These are phyloP conservation scores for Crotalaria pallida DNA, from an alignment of 306 rosid genomes.

Conservation along the genomic window DNA sequence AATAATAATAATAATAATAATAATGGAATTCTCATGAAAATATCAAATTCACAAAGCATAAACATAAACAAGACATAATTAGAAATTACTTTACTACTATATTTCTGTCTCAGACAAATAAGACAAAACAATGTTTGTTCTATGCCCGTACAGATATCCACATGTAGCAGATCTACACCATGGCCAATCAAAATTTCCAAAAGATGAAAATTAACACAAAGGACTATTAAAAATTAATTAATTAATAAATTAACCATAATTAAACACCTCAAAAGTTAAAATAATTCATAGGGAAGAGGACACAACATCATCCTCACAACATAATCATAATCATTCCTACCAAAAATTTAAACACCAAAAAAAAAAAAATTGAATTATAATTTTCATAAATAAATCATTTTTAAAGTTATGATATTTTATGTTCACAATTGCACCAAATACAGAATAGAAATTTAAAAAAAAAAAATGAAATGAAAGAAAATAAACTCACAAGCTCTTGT, in stretches of 20 bases:
- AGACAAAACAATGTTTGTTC: too few relatives aligned
- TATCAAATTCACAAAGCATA: not conserved
- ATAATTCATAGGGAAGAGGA: not conserved
- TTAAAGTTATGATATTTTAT: not conserved
- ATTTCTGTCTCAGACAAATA: too few relatives aligned
- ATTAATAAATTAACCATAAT: not conserved
- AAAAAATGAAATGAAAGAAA: slow-evolving; percentile 14
- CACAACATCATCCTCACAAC: not conserved
- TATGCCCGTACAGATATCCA: too few relatives aligned
- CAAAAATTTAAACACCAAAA: not conserved
- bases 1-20: too few relatives aligned
- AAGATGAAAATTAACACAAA: slow-evolving; percentile 14
- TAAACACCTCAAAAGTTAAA: not conserved
- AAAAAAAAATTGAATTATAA: not conserved
- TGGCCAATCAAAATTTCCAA: not conserved
- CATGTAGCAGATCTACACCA: too few relatives aligned
- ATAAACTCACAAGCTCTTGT: slow-evolving; percentile 33
- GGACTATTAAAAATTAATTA: not conserved
- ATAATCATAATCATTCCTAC: not conserved
- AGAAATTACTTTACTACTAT: too few relatives aligned
- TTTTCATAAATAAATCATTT: not conserved
- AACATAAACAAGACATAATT: too few relatives aligned
- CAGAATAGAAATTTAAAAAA: not conserved
- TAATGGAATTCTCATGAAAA: not conserved
- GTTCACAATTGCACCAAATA: not conserved